Base-by-base conservation (phyloP, 169 alveolate genomes). In the Plasmodium fragile region DNA sequence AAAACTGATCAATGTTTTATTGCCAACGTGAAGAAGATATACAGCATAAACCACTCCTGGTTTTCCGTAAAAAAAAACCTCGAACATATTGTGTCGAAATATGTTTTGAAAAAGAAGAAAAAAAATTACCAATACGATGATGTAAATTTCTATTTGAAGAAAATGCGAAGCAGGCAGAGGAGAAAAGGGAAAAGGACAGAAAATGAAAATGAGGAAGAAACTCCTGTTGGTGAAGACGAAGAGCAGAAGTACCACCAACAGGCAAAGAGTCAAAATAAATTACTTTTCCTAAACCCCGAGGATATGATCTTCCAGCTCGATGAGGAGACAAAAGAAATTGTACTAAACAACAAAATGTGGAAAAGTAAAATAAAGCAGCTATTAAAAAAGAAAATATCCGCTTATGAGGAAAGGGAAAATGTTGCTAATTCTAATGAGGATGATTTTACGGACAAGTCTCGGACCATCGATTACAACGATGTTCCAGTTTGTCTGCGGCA, bases 31-130 rank as follows among this genome's bases (percentile, higher is more conserved):
- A 78, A 71, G 52, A 89, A 16, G 28, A 2, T 89, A 10, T 89
- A 89, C 49, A 52, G 65, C 43, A 32, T 77, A 43, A 78, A 41
- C 36, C 52, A 78, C 7, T 8, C 3, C 10, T 89, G 94, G 94
- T 53, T 59, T 30, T 34, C 49, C 18, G 34, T 89, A 77, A 89
- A 89, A 89, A 78, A 43, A 39, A 70, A 34, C n/a, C 16, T 89
- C 43, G 94, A 89, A 39, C 55, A 72, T 78, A 45, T 89, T 32
- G 94, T 89, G 25, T 59, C 43, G 52, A 89, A 89, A 89, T 78
- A 89, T 78, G 82, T 89, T 89, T 39, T 89, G 70, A 89, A 89
- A 89, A 89, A 89, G 30, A 78, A 77, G 52, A 89, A 89, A 89
- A 55, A 89, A 34, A 87, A 87, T 41, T 2, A 55, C 6, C 90